phyloP scores from a whole-genome alignment of 345 rosid species.

The Murraya koenigii region DNA sequence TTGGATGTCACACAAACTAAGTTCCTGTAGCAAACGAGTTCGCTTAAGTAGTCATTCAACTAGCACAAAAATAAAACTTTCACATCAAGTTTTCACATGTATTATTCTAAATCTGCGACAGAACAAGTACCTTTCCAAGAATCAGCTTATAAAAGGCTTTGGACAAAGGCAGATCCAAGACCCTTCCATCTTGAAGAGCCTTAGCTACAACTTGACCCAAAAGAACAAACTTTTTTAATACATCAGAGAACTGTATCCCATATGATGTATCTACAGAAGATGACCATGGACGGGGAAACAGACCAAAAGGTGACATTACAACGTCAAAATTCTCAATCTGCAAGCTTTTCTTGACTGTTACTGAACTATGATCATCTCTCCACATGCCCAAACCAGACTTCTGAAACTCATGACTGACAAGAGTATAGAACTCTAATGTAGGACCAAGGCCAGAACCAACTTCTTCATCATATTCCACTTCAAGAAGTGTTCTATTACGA shows the following conservation, averaged over 20 bases:
- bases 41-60: not conserved
- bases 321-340: slow-evolving; percentile 27
- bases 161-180: slow-evolving; percentile 85
- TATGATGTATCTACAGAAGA: slow-evolving; percentile 32
- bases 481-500: slow-evolving; percentile 56
- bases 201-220: slow-evolving; percentile 87
- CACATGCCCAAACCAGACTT: slow-evolving; percentile 75
- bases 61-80: not conserved
- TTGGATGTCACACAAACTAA: slow-evolving; percentile 71
- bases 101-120: not conserved
- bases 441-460: slow-evolving; percentile 99
- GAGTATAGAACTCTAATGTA: slow-evolving; percentile 86
- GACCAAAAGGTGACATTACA: slow-evolving; percentile 49
- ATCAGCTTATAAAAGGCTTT: slow-evolving; percentile 81
- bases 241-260: slow-evolving; percentile 45
- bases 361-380: slow-evolving; percentile 61
- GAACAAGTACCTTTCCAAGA: slow-evolving; percentile 61
- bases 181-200: slow-evolving; percentile 93
- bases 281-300: slow-evolving; percentile 84
- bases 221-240: slow-evolving; percentile 60
- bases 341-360: slow-evolving; percentile 19
- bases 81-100: not conserved
- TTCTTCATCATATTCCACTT: slow-evolving; percentile 87
- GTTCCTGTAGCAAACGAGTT: slow-evolving; percentile 49
- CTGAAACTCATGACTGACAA: slow-evolving; percentile 87